Evolutionary conservation across 768 basidiomycete genomes (phyloP).

Genomic region (Lepiota brunneoincarnata): DNA sequence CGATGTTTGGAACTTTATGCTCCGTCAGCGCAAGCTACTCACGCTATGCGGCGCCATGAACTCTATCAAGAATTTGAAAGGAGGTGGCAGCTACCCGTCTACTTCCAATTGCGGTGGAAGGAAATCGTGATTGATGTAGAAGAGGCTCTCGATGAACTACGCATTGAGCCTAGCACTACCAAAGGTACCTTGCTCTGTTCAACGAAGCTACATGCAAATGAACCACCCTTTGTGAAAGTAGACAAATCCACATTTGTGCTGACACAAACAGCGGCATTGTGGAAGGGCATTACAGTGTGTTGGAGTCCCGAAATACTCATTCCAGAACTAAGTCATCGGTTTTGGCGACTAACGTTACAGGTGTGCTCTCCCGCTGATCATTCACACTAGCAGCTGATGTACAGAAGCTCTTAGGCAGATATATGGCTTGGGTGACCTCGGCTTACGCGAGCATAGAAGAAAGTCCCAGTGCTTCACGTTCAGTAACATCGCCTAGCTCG

Average conservation of each 20-base stretch:
- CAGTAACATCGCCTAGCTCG: conserved; percentile 47
- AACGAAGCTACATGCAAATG: neutral
- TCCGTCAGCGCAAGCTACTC: conserved; percentile 68
- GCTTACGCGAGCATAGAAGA: conserved; percentile 41
- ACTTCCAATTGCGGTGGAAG: conserved; percentile 97
- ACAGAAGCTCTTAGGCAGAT: conserved; percentile 76
- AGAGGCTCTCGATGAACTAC: conserved; percentile 47
- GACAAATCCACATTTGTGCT: conserved; percentile 20
- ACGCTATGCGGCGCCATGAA: conserved; percentile 70
- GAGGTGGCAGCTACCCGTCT: conserved; percentile 95
- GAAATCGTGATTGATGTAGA: conserved; percentile 83
- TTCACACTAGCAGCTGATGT: neutral
- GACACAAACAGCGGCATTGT: conserved; percentile 63
- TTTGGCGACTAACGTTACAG: conserved; percentile 92
- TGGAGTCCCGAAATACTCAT: conserved; percentile 90
- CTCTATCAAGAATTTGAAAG: conserved; percentile 71
- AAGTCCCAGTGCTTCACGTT: conserved; percentile 33
- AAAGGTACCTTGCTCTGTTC: conserved; percentile 33
- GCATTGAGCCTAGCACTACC: conserved; percentile 37
- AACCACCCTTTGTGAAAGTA: conserved; percentile 5
- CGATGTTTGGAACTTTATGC: conserved; percentile 79
- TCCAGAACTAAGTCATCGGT: conserved; percentile 75
- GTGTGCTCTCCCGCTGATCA: conserved; percentile 35
- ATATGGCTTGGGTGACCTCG: conserved; percentile 73
- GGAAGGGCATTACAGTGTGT: conserved; percentile 71